phyloP scores from a whole-genome alignment of 371 early-diverging fungal species.

The Phascolomyces articulosus region DNA sequence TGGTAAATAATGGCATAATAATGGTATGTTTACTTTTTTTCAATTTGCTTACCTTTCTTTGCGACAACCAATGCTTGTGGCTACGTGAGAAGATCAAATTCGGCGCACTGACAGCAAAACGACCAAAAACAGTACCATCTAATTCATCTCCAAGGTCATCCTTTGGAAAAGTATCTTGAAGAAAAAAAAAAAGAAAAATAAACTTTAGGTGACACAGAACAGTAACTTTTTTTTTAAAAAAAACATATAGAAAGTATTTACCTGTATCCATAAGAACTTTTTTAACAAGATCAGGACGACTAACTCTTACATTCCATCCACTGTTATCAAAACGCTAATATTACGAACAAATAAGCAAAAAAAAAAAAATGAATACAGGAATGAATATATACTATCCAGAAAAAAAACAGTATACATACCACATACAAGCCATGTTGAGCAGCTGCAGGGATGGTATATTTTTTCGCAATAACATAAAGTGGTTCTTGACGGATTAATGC shows the following conservation, averaged over 20 bases:
- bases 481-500: slow-evolving; percentile 2
- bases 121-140: slow-evolving; percentile 1
- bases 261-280: slow-evolving; percentile 20
- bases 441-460: slow-evolving; percentile 10
- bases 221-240: background rate
- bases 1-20: no score
- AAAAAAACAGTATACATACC: slow-evolving; percentile 14
- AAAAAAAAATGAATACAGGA: background rate
- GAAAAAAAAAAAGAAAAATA: background rate
- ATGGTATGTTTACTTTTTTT: no score
- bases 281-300: slow-evolving; percentile 22
- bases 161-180: slow-evolving; percentile 14
- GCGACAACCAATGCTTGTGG: slow-evolving; percentile 24
- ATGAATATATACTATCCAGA: no score
- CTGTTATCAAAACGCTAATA: slow-evolving; percentile 2
- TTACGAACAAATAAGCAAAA: no score
- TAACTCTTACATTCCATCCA: slow-evolving; percentile 24
- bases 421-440: slow-evolving; percentile 9
- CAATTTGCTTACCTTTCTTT: slow-evolving; percentile 22
- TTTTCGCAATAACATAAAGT: background rate
- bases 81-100: slow-evolving; percentile 6
- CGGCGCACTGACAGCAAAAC: slow-evolving; percentile 14
- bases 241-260: slow-evolving; percentile 2
- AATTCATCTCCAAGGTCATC: background rate
- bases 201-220: background rate